A percentile compares a stretch with the other conserved stretches of the same genome.
Evolutionary conservation across 176 grass and related monocot species (phyloP).

Genomic region (barley (Hordeum vulgare)): DNA sequence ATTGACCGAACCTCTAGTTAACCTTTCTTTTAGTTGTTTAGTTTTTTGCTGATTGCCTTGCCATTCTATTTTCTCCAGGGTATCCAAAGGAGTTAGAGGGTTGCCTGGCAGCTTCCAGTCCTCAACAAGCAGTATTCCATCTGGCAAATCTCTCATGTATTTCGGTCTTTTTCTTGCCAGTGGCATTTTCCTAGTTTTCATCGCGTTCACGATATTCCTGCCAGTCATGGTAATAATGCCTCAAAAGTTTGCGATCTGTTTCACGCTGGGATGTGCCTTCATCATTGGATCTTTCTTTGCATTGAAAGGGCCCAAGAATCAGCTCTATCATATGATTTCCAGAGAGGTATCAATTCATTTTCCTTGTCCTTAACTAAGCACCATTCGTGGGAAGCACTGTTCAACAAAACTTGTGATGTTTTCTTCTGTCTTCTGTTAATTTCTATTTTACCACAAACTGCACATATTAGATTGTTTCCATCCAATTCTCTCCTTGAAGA

Average conservation of each 20-base stretch:
- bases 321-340: constrained; percentile 88
- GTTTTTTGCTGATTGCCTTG: not conserved
- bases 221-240: constrained; percentile 94
- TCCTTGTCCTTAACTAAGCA: not conserved
- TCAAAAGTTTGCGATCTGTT: constrained; percentile 95
- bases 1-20: not conserved
- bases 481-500: not conserved
- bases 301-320: constrained; percentile 85
- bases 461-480: not conserved
- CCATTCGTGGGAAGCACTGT: not conserved
- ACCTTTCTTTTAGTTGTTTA: not conserved
- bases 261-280: constrained; percentile 75
- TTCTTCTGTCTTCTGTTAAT: not conserved
- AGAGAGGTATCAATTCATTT: constrained; percentile 61
- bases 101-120: constrained; percentile 75
- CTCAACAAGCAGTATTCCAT: constrained; percentile 74
- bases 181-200: constrained; percentile 84
- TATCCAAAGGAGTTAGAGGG: constrained; percentile 79
- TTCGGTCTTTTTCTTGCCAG: constrained; percentile 83
- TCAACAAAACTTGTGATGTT: not conserved
- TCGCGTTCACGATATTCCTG: constrained; percentile 93
- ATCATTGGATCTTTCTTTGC: constrained; percentile 98
- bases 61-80: constrained; percentile 37
- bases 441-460: constrained; percentile 1
- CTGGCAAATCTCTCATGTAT: constrained; percentile 82